Conservation (phyloP, 1,139 yeast species). For the Wickerhamomyces sp. region DNA sequence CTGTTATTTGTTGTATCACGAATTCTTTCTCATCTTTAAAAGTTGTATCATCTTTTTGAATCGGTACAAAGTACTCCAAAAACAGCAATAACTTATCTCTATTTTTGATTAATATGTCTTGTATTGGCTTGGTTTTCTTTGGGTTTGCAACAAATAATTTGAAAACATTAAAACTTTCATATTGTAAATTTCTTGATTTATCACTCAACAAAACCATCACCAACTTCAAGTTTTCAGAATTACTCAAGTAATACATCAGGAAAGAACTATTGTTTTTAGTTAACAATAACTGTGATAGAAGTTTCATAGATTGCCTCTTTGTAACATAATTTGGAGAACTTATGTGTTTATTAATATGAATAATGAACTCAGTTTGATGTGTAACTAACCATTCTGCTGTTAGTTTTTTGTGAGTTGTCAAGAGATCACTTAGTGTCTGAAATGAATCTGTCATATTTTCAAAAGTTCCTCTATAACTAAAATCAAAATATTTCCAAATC, state of each 20-base stretch:
- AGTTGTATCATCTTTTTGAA: constrained; percentile 57
- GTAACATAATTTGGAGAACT: constrained; percentile 83
- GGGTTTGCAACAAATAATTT: constrained; percentile 95
- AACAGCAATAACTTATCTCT: constrained; percentile 70
- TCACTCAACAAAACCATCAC: constrained; percentile 86
- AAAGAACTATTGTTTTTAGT: constrained; percentile 67
- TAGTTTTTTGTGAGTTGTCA: constrained; percentile 63
- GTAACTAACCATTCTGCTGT: constrained; percentile 54
- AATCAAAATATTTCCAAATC: constrained; percentile 81
- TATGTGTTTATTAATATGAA: constrained; percentile 61
- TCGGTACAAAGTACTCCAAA: constrained; percentile 60
- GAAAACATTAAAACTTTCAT: constrained; percentile 90
- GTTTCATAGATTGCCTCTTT: constrained; percentile 81
- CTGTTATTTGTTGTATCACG: constrained; percentile 68
- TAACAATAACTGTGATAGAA: constrained; percentile 72
- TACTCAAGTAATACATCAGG: constrained; percentile 74
- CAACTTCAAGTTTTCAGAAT: constrained; percentile 75
- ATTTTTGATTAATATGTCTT: constrained; percentile 79
- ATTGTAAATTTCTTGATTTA: constrained; percentile 81
- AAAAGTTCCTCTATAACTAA: constrained; percentile 71
- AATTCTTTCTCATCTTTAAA: constrained; percentile 80
- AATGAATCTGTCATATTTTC: constrained; percentile 91
- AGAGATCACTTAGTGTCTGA: constrained; percentile 64
- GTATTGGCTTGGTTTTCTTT: constrained; percentile 71
- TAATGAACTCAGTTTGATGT: constrained; percentile 54